A percentile compares a stretch with the other conserved stretches of the same genome.
phyloP scores from a whole-genome alignment of 164 flowering plant genomes.

The Aristolochia fimbriata region DNA sequence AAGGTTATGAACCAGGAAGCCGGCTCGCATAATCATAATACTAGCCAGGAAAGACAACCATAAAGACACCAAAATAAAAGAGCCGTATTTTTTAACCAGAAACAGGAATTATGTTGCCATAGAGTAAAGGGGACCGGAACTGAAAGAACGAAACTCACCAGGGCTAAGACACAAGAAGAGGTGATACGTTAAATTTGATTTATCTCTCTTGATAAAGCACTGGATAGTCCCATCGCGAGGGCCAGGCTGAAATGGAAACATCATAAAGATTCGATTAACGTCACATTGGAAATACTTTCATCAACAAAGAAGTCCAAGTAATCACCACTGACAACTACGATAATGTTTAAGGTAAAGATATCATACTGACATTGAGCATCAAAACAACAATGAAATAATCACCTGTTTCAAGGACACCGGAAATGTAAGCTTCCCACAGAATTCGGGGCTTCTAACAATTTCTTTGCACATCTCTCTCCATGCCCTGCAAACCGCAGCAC shows the following conservation, averaged over 20 bases:
- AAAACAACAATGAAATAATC: background rate
- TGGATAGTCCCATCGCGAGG: conserved; percentile 83
- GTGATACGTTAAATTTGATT: conserved; percentile 71
- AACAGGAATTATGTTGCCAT: background rate
- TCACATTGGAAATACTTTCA: background rate
- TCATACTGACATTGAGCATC: background rate
- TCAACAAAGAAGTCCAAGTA: background rate
- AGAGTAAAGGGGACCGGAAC: background rate
- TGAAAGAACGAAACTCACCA: conserved; percentile 31
- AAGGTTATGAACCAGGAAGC: too few relatives aligned
- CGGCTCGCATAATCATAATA: too few relatives aligned
- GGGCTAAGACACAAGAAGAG: conserved; percentile 87
- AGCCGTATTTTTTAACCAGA: too few relatives aligned
- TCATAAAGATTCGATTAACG: background rate
- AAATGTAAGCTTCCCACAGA: conserved; percentile 81
- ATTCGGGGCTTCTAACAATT: conserved; percentile 65
- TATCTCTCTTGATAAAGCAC: conserved; percentile 88
- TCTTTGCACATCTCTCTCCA: conserved; percentile 94
- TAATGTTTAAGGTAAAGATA: background rate
- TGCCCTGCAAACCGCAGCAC: conserved; percentile 81
- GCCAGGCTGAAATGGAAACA: conserved; percentile 55
- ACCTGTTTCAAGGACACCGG: conserved; percentile 93
- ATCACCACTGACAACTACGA: background rate
- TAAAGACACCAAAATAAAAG: too few relatives aligned
- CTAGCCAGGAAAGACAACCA: too few relatives aligned